These are phyloP conservation scores for Didymella pomorum DNA, from an alignment of 2,329 filamentous ascomycete genomes.

Conservation along the genomic window DNA sequence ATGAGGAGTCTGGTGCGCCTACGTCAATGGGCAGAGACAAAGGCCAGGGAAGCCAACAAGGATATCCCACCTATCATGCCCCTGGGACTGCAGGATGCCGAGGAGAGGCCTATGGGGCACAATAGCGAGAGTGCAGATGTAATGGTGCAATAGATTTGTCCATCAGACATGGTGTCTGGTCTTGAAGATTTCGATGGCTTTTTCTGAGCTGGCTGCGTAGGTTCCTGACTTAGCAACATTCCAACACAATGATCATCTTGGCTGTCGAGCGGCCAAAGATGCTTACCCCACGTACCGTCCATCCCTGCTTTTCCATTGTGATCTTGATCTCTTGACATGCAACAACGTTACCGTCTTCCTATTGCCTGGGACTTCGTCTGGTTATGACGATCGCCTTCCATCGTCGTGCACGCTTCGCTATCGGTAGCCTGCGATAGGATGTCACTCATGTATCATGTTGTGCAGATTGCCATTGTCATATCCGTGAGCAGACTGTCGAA, in stretches of 20 bases:
- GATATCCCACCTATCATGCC: slow-evolving; percentile 52
- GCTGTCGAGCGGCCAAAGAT: not conserved
- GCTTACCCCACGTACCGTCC: not conserved
- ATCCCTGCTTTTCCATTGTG: not conserved
- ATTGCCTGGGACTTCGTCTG: not conserved
- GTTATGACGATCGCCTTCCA: not conserved
- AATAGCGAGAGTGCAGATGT: slow-evolving; percentile 49
- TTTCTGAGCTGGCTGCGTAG: not conserved
- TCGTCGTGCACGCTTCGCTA: not conserved
- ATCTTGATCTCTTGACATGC: not conserved
- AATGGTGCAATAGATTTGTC: slow-evolving; percentile 41
- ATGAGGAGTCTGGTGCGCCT: slow-evolving; percentile 83
- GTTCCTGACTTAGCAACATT: not conserved
- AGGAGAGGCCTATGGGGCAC: slow-evolving; percentile 40
- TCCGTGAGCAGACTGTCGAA: slow-evolving; percentile 59
- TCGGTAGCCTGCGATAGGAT: not conserved
- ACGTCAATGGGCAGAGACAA: slow-evolving; percentile 82
- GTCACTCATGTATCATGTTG: not conserved
- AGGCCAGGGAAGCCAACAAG: slow-evolving; percentile 57
- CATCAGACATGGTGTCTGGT: not conserved
- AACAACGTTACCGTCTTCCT: too few species aligned
- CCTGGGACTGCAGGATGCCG: slow-evolving; percentile 53
- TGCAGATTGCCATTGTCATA: slow-evolving; percentile 18
- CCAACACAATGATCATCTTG: slow-evolving; percentile 10
- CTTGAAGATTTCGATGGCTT: not conserved